Base-by-base conservation (phyloP, 2,329 filamentous ascomycete species). In the Colletotrichum sp. region DNA sequence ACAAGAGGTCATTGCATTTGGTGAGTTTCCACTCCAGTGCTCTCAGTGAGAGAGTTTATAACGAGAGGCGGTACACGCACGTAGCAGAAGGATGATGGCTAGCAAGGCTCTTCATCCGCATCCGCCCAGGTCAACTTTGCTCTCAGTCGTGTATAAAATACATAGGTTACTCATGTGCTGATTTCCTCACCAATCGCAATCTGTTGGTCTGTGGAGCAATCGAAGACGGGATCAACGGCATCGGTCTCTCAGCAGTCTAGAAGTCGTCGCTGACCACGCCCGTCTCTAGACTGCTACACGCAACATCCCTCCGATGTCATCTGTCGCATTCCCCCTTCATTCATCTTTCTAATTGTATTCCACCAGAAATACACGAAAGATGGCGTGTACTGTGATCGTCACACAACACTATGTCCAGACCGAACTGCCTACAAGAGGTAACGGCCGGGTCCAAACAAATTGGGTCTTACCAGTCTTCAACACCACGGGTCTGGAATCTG, bases 401-500 rank as follows among this genome's bases (percentile, higher is more conserved):
- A 8, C n/a, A 21, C 12, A 2, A 2, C 4, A 21, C 0, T 6
- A 51, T 51, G 3, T 2, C 6, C 6, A 47, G 38, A 3, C 1
- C 21, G n/a, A 51, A 21, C 1, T 0, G n/a, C 18, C 38, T 47
- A 18, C 18, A 18, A 1, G 12, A n/a, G 9, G 5, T 47, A 7
- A 0, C 6, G 4, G 5, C 5, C 12, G 18, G 38, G 1, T 18
- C 38, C 6, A 18, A 7, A 2, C 1, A 47, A 18, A 47, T 18
- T 0, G 18, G n/a, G 11, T 7, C 1, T n/a, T n/a, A 2, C 3
- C 18, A 18, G 11, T 47, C 2, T 47, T 6, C 18, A 47, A 47
- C 6, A 0, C 3, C n/a, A 0, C 38, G n/a, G 5, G 9, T 12
- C 0, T n/a, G 38, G 18, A 1, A n/a, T 0, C n/a, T 47, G 0